A percentile compares a stretch with the other conserved stretches of the same genome.
Evolutionary conservation across 1,284 basidiomycete species (phyloP).

Genomic region (Tilletia setariae): DNA sequence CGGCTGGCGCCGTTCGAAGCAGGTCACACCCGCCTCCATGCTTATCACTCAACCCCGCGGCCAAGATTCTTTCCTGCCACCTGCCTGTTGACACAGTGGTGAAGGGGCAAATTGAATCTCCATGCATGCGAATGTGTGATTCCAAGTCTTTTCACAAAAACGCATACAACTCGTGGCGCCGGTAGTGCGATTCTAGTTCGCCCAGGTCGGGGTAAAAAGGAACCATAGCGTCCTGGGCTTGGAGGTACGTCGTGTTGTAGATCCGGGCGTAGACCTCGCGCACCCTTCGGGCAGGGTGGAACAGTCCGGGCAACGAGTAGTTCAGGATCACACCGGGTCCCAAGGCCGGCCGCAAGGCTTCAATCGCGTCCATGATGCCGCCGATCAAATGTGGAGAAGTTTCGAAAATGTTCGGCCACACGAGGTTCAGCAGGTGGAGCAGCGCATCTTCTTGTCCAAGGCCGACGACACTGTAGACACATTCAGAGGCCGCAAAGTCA

Average conservation of each 20-base stretch:
- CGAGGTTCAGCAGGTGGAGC: constrained; percentile 93
- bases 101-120: no score
- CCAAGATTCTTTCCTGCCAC: no score
- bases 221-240: constrained; percentile 82
- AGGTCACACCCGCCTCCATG: no score
- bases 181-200: constrained; percentile 44
- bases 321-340: constrained; percentile 88
- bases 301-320: constrained; percentile 61
- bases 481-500: neutral
- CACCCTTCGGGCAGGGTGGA: constrained; percentile 81
- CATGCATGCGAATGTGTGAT: no score
- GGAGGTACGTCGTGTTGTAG: constrained; percentile 69
- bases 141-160: no score
- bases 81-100: no score
- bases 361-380: constrained; percentile 69
- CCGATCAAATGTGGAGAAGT: constrained; percentile 97
- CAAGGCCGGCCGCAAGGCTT: constrained; percentile 91
- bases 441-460: constrained; percentile 97
- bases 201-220: constrained; percentile 75
- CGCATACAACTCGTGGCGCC: constrained; percentile 42
- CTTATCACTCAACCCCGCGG: no score
- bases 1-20: no score
- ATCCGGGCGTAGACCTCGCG: constrained; percentile 82
- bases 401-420: constrained; percentile 99
- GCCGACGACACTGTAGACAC: constrained; percentile 67